Evolutionary conservation across 768 basidiomycete species (phyloP).

Genomic region (Dioszegia aurantiaca): DNA sequence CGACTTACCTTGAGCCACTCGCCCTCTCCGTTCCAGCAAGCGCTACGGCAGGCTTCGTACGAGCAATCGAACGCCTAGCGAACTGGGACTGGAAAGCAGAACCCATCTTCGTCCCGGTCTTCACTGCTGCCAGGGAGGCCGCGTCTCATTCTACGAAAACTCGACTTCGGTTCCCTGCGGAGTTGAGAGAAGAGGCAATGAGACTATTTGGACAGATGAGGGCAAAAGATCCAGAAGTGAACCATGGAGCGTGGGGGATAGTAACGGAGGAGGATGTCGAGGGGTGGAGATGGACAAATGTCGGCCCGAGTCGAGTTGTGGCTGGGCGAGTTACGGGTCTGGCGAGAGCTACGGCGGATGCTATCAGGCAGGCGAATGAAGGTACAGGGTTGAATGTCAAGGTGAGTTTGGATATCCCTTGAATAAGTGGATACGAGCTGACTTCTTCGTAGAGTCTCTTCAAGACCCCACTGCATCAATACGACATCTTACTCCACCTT

Average conservation of each 20-base stretch:
- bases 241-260: slow-evolving; percentile 66
- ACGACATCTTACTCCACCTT: slow-evolving; percentile 78
- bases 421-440: slow-evolving; percentile 42
- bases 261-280: slow-evolving; percentile 71
- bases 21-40: slow-evolving; percentile 62
- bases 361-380: slow-evolving; percentile 59
- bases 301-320: slow-evolving; percentile 61
- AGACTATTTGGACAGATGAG: slow-evolving; percentile 49
- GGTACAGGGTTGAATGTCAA: slow-evolving; percentile 60
- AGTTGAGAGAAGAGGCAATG: slow-evolving; percentile 42
- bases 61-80: slow-evolving; percentile 68
- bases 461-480: slow-evolving; percentile 75
- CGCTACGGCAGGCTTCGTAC: slow-evolving; percentile 64
- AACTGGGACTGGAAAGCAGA: slow-evolving; percentile 71
- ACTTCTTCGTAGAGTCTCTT: slow-evolving; percentile 64
- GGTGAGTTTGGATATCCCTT: slow-evolving; percentile 63
- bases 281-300: slow-evolving; percentile 79
- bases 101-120: slow-evolving; percentile 69
- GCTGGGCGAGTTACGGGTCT: slow-evolving; percentile 70
- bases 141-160: slow-evolving; percentile 17
- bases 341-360: slow-evolving; percentile 70
- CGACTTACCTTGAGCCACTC: slow-evolving; percentile 66
- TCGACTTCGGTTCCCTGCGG: slow-evolving; percentile 49
- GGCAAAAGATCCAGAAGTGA: slow-evolving; percentile 52
- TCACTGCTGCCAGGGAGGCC: slow-evolving; percentile 48